Conservation (phyloP, 345 rosid species). For the Syzygium oleosum region DNA sequence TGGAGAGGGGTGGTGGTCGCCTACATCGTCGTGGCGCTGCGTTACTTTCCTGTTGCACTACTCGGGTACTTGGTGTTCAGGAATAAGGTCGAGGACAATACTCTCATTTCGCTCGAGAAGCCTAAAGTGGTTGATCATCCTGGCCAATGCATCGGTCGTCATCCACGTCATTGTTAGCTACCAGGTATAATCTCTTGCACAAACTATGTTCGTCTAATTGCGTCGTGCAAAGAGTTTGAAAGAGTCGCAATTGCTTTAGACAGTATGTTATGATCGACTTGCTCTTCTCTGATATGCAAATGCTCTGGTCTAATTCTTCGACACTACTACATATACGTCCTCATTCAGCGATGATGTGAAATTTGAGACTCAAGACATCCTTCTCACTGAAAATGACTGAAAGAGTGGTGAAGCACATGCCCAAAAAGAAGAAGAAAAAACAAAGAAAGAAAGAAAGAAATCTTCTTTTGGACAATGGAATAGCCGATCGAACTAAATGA, state of each 20-base stretch:
- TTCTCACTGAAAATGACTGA: not conserved
- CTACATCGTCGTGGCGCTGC: conserved; percentile 51
- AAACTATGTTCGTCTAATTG: not conserved
- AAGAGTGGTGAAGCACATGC: not conserved
- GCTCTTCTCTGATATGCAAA: not conserved
- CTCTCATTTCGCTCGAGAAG: conserved; percentile 54
- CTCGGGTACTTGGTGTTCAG: conserved; percentile 57
- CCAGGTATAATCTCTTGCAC: conserved; percentile 32
- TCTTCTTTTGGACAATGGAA: not conserved
- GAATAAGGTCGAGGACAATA: conserved; percentile 47
- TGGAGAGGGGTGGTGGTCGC: conserved; percentile 73
- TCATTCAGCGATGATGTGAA: not conserved
- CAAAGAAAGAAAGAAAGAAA: not conserved
- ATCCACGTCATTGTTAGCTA: conserved; percentile 74
- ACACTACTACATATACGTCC: not conserved
- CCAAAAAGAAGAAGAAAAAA: too few relatives aligned
- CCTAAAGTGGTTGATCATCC: conserved; percentile 56
- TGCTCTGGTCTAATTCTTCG: not conserved
- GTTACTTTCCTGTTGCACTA: conserved; percentile 74
- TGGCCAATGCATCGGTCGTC: conserved; percentile 57
- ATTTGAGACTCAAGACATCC: not conserved
- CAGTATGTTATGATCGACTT: not conserved
- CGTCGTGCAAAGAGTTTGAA: not conserved
- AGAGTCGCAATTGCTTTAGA: not conserved
- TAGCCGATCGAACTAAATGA: not conserved